Evolutionary conservation across 1,139 yeast genomes (phyloP), one percentile per base, ranked within the genome.

Genomic region (Sugiyamaella xylanicola): DNA sequence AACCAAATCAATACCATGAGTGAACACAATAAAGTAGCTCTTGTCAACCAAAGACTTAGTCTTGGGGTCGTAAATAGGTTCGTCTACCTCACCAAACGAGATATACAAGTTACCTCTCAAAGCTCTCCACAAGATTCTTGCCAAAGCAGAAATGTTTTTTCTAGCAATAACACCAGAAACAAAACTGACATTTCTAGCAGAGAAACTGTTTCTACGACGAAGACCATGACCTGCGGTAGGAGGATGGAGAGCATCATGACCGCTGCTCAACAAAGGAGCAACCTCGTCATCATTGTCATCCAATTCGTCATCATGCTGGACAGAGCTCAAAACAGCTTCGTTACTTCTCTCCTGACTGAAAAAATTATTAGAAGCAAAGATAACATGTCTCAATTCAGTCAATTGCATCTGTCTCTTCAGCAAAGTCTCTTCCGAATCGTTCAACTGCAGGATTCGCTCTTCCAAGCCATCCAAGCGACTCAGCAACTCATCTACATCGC

Each of bases 91-190:
- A 57, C 83, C 81, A 62, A 85, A 83, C 63, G 83, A 84, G 72
- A 90, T 84, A 70, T 80, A 87, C 66, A 93, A 76, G 71, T 92
- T 92, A 69, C 99, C 97, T 72, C 97, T 84, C 64, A 93, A 78
- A 1, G 85, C 85, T 73, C 99, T 82, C 98, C 98, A 93, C 61
- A 95, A 77, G 54, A 95, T 90, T 65, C 90, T 88, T 69, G 91
- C 96, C 63, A 93, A 76, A 2, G 87, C 79, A 48, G 78, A 76
- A 53, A 86, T 83, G 68, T 87, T 87, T 22, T 80, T 81, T 57
- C 95, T 81, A 59, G 84, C 82, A 51, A 95, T 86, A 8, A 90
- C 89, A 64, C 99, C 99, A 22, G 95, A 79, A 42, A 92, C 85
- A 64, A 87, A 89, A 55, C 77, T 81, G 22, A 79, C 77, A 58